A percentile compares a stretch with the other conserved stretches of the same genome.
Conservation (phyloP, 345 rosid species). For the Hibiscus mutabilis region DNA sequence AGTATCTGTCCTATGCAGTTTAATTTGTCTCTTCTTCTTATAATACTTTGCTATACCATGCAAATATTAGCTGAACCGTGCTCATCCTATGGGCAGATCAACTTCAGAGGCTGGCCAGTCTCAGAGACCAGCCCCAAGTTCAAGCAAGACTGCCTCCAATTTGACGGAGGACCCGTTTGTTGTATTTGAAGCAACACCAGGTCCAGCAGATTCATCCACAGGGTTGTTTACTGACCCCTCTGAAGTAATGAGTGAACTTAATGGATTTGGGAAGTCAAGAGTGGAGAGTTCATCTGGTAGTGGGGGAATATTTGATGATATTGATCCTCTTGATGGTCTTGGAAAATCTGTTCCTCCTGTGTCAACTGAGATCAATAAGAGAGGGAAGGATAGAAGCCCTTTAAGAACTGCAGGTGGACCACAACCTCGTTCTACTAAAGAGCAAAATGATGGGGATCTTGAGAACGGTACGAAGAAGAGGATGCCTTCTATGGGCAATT, state of each 20-base stretch:
- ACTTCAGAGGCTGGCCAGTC: conserved; percentile 34
- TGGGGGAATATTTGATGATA: conserved; percentile 51
- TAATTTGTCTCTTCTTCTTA: not conserved
- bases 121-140: conserved; percentile 29
- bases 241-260: conserved; percentile 40
- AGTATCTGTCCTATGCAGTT: not conserved
- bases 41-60: not conserved
- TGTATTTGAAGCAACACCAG: conserved; percentile 41
- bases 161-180: conserved; percentile 55
- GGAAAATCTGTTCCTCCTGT: conserved; percentile 46
- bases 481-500: conserved; percentile 29
- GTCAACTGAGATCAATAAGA: conserved; percentile 38
- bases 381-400: conserved; percentile 45
- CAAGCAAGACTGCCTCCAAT: conserved; percentile 36
- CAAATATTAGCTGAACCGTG: conserved; percentile 8
- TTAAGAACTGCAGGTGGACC: conserved; percentile 37
- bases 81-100: conserved; percentile 35
- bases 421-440: conserved; percentile 33
- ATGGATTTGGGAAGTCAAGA: conserved; percentile 34
- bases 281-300: conserved; percentile 31
- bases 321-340: conserved; percentile 57
- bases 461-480: conserved; percentile 34
- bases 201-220: conserved; percentile 28
- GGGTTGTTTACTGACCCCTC: conserved; percentile 37
- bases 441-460: conserved; percentile 34